These are phyloP conservation scores for Penicillium brevicompactum DNA, from an alignment of 2,329 filamentous ascomycete species.

Conservation along the genomic window DNA sequence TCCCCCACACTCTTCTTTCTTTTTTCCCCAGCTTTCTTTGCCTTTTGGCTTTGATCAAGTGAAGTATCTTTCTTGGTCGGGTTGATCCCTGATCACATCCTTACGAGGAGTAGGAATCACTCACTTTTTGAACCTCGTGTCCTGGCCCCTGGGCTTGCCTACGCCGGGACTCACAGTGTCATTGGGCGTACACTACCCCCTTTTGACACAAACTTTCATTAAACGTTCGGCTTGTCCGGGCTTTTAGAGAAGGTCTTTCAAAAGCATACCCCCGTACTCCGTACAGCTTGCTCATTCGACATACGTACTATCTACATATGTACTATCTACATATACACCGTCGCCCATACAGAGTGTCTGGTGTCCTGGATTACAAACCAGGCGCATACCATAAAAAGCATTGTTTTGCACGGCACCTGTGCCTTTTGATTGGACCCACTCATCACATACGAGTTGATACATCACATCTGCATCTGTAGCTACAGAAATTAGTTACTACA, in stretches of 20 bases:
- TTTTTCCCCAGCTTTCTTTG: not conserved
- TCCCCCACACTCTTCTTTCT: not conserved
- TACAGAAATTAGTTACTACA: too few species aligned
- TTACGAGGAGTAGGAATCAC: not conserved
- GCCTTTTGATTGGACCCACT: too few species aligned
- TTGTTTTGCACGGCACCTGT: too few species aligned
- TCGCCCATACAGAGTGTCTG: too few species aligned
- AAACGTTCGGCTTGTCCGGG: constrained; percentile 52
- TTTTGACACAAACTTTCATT: constrained; percentile 70
- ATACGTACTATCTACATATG: too few species aligned
- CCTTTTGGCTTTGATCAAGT: not conserved
- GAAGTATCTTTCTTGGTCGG: not conserved
- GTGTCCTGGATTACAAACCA: too few species aligned
- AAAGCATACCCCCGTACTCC: too few species aligned
- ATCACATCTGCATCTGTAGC: too few species aligned
- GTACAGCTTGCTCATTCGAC: too few species aligned
- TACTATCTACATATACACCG: too few species aligned
- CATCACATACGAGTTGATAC: too few species aligned
- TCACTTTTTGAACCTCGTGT: not conserved
- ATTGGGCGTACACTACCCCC: constrained; percentile 52
- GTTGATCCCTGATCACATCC: not conserved
- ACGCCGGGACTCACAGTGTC: not conserved
- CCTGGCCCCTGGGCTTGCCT: not conserved
- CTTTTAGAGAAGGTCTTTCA: constrained; percentile 27
- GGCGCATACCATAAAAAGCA: too few species aligned